Conservation (phyloP, 164 flowering plant genomes). For the Santalum album region DNA sequence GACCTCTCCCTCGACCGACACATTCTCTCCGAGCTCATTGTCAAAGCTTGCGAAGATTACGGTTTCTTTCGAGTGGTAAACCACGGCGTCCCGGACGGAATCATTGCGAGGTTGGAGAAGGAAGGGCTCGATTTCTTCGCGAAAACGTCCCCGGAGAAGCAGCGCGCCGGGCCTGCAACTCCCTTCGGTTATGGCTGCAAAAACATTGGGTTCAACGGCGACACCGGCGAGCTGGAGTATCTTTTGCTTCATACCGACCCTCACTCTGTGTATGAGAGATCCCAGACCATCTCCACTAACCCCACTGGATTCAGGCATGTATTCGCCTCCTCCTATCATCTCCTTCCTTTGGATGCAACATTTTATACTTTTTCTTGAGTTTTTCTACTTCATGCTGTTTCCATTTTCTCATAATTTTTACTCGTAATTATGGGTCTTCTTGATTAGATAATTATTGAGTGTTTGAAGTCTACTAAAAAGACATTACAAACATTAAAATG, state of each 20-base stretch:
- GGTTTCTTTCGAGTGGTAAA: slow-evolving; percentile 54
- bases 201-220: slow-evolving; percentile 48
- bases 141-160: slow-evolving; percentile 29
- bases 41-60: slow-evolving; percentile 44
- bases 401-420: too few species aligned
- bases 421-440: too few species aligned
- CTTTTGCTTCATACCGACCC: slow-evolving; percentile 33
- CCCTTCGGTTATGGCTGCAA: slow-evolving; percentile 53
- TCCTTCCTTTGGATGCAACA: too few species aligned
- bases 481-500: too few species aligned
- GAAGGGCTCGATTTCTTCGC: slow-evolving; percentile 28
- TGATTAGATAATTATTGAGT: too few species aligned
- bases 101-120: slow-evolving; percentile 27
- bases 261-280: slow-evolving; percentile 17
- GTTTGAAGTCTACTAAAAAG: too few species aligned
- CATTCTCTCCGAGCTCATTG: slow-evolving; percentile 11
- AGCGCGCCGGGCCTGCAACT: slow-evolving; percentile 27
- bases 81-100: slow-evolving; percentile 36
- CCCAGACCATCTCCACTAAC: slow-evolving; percentile 23
- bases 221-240: slow-evolving; percentile 46
- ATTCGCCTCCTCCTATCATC: too few species aligned
- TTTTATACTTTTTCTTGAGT: too few species aligned
- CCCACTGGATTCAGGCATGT: slow-evolving; percentile 36
- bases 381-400: too few species aligned
- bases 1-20: slow-evolving; percentile 25